A percentile compares a stretch with the other conserved stretches of the same genome.
Conservation (phyloP, 139 green algal species). For the Desmodesmus armatus region DNA sequence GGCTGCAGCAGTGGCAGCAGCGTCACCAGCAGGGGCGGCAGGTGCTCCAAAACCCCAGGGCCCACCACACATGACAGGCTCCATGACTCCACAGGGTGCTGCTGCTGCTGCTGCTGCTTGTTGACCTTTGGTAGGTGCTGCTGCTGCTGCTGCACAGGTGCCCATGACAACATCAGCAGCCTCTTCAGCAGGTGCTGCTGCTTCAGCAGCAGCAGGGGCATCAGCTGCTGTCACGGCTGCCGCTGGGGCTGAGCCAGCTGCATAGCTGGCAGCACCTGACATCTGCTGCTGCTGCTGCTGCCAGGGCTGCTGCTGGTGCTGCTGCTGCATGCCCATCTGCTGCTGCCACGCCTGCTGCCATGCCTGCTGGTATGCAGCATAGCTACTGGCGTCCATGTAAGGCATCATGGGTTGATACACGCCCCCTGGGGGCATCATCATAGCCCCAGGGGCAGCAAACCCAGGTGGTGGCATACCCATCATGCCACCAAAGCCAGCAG, state of each 20-base stretch:
- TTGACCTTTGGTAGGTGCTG: neutral
- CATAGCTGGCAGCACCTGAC: neutral
- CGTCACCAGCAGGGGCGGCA: neutral
- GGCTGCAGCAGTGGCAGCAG: neutral
- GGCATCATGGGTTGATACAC: no score
- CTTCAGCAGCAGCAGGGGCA: neutral
- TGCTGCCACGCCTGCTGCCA: no score
- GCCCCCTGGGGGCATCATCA: no score
- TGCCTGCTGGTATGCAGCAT: no score
- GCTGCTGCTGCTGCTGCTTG: neutral
- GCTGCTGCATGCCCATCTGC: no score
- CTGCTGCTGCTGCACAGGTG: neutral
- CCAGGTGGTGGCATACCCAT: no score
- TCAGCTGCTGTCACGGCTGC: slow-evolving; percentile 1
- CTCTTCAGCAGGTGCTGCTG: neutral
- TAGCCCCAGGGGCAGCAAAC: no score
- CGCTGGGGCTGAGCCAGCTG: neutral
- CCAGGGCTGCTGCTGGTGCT: neutral
- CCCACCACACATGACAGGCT: no score
- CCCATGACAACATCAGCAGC: neutral
- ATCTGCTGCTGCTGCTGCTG: neutral
- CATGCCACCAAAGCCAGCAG: no score
- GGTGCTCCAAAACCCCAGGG: no score
- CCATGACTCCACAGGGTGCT: neutral
- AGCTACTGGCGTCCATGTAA: no score